phyloP scores from a whole-genome alignment of 2,329 filamentous ascomycete genomes.

The Trichoderma pleuroti region DNA sequence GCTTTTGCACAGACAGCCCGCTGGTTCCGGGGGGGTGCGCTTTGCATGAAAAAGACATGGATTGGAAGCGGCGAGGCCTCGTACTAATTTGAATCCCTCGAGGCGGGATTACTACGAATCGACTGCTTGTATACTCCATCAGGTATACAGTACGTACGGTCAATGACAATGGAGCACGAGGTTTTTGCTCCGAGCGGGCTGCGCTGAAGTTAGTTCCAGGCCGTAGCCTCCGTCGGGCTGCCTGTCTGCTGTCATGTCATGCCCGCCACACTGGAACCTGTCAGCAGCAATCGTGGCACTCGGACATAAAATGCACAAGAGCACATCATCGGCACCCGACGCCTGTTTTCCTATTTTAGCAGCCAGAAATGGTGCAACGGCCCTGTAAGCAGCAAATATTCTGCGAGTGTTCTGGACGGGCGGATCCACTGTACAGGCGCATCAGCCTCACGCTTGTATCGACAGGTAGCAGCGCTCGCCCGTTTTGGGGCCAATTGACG shows the following conservation, averaged over 20 bases:
- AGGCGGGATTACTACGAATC: neutral
- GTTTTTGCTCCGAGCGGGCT: neutral
- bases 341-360: neutral
- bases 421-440: conserved; percentile 8
- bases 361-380: neutral
- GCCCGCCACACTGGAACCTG: neutral
- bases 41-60: conserved; percentile 6
- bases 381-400: neutral
- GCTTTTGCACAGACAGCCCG: neutral
- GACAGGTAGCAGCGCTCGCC: neutral
- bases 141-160: neutral
- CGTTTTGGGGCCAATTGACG: neutral
- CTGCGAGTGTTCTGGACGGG: conserved; percentile 6
- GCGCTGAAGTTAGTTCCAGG: neutral
- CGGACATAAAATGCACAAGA: neutral
- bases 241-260: neutral
- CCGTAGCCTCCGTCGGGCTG: neutral
- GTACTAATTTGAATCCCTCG: neutral
- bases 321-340: neutral
- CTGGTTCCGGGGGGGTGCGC: neutral
- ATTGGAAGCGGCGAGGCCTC: neutral
- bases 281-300: neutral
- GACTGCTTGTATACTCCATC: neutral
- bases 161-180: neutral
- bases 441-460: conserved; percentile 14